Base-by-base conservation (phyloP, 371 early-diverging fungal species). In the Apophysomyces trapeziformis region DNA sequence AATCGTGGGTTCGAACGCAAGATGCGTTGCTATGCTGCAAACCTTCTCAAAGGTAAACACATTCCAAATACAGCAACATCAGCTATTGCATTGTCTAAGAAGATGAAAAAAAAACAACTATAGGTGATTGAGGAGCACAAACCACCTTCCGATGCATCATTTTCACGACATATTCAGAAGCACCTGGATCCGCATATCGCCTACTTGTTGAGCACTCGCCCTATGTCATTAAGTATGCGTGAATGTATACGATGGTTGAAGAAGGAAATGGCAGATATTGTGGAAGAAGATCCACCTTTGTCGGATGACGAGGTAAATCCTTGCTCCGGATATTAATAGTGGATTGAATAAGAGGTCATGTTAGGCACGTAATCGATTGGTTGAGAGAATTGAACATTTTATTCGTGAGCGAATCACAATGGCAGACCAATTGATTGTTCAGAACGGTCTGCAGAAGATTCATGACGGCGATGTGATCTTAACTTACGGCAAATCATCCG, bases 181-280 rank as follows among this genome's bases (percentile, higher is more conserved):
- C 86, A 95, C 66, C 68, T 99, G 60, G 90, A 91, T 68, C 91
- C 93, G 50, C 96, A 97, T 68, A 94, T 97, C 67, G 92, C 89
- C 59, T 97, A 93, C 73, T 79, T 99, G 38, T 85, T 90, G 54
- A 87, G 87, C 56, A 88, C 88, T 38, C 82, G 90, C 56, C 92
- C 95, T n/a, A 87, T 98, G 87, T 90, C 95, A 14, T 87, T 95
- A 35, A 92, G 93, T 74, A 98, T 98, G 97, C 93, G 92, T 67
- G 94, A 93, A 50, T 96, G 97, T 41, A 95, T 98, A 68, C 89
- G 97, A 62, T 91, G 89, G 78, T 79, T 99, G 65, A 97, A 97
- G 81, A 84, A 87, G 68, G 93, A 94, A 68, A 95, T 98, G 67
- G 74, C 80, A 12, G 84, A 83, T 60, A 83, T 83, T 67, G 84